These are phyloP conservation scores for Fusarium circinatum DNA, from an alignment of 2,329 filamentous ascomycete species.

Conservation along the genomic window DNA sequence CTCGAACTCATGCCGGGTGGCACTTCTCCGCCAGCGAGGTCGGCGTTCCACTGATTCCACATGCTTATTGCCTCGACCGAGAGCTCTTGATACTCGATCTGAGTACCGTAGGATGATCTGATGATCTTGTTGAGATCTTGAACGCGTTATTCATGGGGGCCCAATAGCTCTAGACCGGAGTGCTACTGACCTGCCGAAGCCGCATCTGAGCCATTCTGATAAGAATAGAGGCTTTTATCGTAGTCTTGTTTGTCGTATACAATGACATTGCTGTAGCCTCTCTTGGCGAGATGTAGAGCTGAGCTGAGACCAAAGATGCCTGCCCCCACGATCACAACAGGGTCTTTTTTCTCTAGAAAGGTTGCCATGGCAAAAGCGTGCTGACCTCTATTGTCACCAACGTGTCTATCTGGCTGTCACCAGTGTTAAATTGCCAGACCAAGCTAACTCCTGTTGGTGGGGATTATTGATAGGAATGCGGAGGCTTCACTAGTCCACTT, in stretches of 20 bases:
- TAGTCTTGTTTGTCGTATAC: conserved; percentile 60
- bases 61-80: conserved; percentile 53
- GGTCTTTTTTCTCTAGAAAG: neutral
- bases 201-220: conserved; percentile 51
- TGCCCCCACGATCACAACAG: conserved; percentile 7
- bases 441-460: neutral
- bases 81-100: conserved; percentile 59
- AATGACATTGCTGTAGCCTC: conserved; percentile 58
- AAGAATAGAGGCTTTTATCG: conserved; percentile 53
- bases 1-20: conserved; percentile 51
- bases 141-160: neutral
- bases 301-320: conserved; percentile 46
- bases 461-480: neutral
- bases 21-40: conserved; percentile 46
- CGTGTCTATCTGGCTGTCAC: neutral
- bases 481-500: neutral
- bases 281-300: conserved; percentile 44
- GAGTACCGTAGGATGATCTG: conserved; percentile 51
- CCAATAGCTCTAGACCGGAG: too few relatives aligned
- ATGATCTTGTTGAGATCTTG: conserved; percentile 54
- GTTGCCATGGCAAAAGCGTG: neutral
- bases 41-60: conserved; percentile 59
- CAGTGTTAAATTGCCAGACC: neutral
- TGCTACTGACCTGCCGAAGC: conserved; percentile 52
- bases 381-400: neutral